phyloP scores from a whole-genome alignment of 306 rosid species.

The Lotus japonicus region DNA sequence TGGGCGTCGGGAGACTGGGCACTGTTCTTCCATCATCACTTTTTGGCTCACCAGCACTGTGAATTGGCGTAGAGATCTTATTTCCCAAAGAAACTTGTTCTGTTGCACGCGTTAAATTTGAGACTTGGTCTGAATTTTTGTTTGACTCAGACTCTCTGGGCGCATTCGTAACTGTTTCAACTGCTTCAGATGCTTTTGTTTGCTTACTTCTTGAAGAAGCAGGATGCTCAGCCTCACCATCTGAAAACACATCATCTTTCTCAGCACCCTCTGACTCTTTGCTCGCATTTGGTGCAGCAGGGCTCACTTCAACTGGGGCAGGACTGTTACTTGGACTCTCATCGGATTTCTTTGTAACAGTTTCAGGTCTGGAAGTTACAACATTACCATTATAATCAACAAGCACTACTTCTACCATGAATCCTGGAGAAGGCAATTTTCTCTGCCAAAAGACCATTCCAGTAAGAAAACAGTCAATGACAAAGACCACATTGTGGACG shows the following conservation, averaged over 20 bases:
- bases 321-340: conserved; percentile 60
- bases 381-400: conserved; percentile 49
- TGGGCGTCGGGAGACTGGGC: conserved; percentile 35
- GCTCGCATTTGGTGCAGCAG: conserved; percentile 27
- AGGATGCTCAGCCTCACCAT: conserved; percentile 66
- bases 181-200: conserved; percentile 42
- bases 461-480: conserved; percentile 4
- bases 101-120: conserved; percentile 49
- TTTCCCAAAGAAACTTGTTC: conserved; percentile 64
- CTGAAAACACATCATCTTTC: conserved; percentile 89
- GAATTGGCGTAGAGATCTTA: conserved; percentile 25
- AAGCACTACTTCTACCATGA: conserved; percentile 84
- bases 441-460: conserved; percentile 47
- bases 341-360: conserved; percentile 42
- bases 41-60: conserved; percentile 39
- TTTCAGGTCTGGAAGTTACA: conserved; percentile 37
- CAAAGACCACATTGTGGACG: not conserved
- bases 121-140: conserved; percentile 38
- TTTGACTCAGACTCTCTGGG: conserved; percentile 38
- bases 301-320: conserved; percentile 33
- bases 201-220: conserved; percentile 57
- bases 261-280: conserved; percentile 38
- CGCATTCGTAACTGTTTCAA: conserved; percentile 28
- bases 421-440: conserved; percentile 94
- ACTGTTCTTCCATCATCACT: conserved; percentile 32